A percentile compares a stretch with the other conserved stretches of the same genome.
Conservation (phyloP, 768 basidiomycete species). For the Pleurotus tuber-regium region DNA sequence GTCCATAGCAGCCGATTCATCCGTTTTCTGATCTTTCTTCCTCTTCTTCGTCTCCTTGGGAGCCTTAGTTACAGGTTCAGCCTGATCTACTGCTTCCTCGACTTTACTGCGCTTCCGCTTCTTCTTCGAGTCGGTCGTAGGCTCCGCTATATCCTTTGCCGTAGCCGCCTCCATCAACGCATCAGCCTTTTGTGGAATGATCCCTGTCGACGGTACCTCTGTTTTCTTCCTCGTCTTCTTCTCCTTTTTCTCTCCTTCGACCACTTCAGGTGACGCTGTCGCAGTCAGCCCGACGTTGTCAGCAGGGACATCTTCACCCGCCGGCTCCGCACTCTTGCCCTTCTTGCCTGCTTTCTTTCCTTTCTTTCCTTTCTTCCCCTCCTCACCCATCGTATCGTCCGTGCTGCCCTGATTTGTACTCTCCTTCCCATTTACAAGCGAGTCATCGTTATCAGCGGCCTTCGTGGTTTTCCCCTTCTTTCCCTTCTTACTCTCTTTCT, state of each 20-base stretch:
- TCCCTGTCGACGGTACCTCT: not conserved
- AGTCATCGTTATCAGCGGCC: slow-evolving; percentile 11
- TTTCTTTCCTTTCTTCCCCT: slow-evolving; percentile 12
- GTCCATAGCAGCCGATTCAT: slow-evolving; percentile 15
- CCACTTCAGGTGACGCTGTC: too few species aligned
- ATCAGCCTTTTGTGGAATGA: not conserved
- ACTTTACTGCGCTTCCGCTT: slow-evolving; percentile 8
- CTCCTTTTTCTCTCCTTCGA: slow-evolving; percentile 13
- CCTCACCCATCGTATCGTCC: slow-evolving; percentile 13
- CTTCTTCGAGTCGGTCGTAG: not conserved
- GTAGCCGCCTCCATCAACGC: not conserved
- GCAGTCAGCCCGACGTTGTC: too few species aligned
- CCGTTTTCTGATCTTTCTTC: slow-evolving; percentile 16
- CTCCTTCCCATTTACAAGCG: too few species aligned
- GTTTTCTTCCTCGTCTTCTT: slow-evolving; percentile 11
- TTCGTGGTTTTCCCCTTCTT: slow-evolving; percentile 13
- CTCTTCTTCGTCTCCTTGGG: slow-evolving; percentile 9
- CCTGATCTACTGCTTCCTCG: slow-evolving; percentile 4
- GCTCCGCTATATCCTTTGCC: not conserved
- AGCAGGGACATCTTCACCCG: too few species aligned
- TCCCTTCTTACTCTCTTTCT: slow-evolving; percentile 14
- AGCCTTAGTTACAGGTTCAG: slow-evolving; percentile 2
- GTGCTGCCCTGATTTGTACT: slow-evolving; percentile 6
- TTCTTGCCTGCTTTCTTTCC: slow-evolving; percentile 13
- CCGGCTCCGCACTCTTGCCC: slow-evolving; percentile 19